Conservation (phyloP, 2,329 filamentous ascomycete genomes). For the Lasiodiplodia sp. region DNA sequence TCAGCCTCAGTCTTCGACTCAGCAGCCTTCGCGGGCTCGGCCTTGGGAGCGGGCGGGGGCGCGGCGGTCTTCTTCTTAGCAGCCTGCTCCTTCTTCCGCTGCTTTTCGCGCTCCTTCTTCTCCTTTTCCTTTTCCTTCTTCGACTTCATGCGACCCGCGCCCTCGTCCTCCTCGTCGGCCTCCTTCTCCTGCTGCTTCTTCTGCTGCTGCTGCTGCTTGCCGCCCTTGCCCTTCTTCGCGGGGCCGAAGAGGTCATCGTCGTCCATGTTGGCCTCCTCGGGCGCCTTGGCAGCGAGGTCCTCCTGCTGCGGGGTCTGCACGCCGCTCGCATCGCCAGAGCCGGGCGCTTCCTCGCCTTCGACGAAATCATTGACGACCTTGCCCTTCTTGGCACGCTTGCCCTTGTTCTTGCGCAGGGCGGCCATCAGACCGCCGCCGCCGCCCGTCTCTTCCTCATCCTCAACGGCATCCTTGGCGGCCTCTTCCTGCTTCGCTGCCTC, state of each 20-base stretch:
- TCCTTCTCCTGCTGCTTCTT: slow-evolving; percentile 39
- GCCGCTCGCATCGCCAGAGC: slow-evolving; percentile 51
- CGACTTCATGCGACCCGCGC: slow-evolving; percentile 72
- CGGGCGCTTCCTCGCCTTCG: slow-evolving; percentile 68
- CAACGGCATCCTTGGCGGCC: slow-evolving; percentile 56
- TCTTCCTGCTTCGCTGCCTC: slow-evolving; percentile 32
- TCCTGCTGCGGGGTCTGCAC: slow-evolving; percentile 34
- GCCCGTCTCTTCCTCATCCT: slow-evolving; percentile 55
- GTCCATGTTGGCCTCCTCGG: slow-evolving; percentile 74
- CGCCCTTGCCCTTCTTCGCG: slow-evolving; percentile 72
- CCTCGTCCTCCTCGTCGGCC: slow-evolving; percentile 45
- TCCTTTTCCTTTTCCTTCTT: slow-evolving; percentile 99
- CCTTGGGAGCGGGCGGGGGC: slow-evolving; percentile 55
- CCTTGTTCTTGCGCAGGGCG: slow-evolving; percentile 60
- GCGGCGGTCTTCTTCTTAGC: slow-evolving; percentile 66
- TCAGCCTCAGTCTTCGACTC: slow-evolving; percentile 48
- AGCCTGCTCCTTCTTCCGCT: slow-evolving; percentile 92
- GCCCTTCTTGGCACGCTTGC: slow-evolving; percentile 86
- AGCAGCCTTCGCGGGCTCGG: slow-evolving; percentile 53
- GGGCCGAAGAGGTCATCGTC: slow-evolving; percentile 85
- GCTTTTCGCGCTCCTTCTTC: slow-evolving; percentile 98
- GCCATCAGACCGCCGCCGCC: slow-evolving; percentile 57
- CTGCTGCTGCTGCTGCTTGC: slow-evolving; percentile 47
- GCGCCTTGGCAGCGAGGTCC: slow-evolving; percentile 70
- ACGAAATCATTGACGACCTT: slow-evolving; percentile 75